Conservation (phyloP, 176 grass and related monocot genomes). For the Guadua angustifolia region DNA sequence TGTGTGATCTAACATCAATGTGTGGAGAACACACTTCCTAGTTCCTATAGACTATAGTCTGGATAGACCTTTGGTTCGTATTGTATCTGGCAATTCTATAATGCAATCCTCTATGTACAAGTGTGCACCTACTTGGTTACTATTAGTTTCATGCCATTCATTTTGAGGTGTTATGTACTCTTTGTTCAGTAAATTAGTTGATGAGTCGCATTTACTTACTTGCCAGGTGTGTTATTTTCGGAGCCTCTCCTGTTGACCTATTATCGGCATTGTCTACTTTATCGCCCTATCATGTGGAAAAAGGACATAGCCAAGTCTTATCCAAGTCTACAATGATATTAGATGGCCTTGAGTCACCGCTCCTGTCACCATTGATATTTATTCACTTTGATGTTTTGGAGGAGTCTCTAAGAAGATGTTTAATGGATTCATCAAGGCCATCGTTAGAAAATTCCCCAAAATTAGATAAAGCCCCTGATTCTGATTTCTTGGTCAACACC, state of each 20-base stretch:
- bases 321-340: background rate
- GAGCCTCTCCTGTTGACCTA: background rate
- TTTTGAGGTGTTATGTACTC: background rate
- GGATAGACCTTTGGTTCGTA: background rate
- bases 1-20: constrained; percentile 3
- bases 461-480: constrained; percentile 28
- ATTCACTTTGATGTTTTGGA: background rate
- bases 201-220: background rate
- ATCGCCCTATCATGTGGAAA: background rate
- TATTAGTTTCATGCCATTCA: background rate
- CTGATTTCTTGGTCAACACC: constrained; percentile 45
- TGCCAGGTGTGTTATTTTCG: background rate
- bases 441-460: background rate
- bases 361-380: background rate
- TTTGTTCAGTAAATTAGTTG: constrained; percentile 1
- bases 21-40: background rate
- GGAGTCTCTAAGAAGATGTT: constrained; percentile 3
- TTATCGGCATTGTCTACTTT: background rate
- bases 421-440: background rate
- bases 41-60: background rate
- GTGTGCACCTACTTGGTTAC: background rate
- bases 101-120: background rate
- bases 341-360: background rate
- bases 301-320: background rate
- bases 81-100: background rate